Conservation (phyloP, 208 protist species). For the Leishmania amazonensis region DNA sequence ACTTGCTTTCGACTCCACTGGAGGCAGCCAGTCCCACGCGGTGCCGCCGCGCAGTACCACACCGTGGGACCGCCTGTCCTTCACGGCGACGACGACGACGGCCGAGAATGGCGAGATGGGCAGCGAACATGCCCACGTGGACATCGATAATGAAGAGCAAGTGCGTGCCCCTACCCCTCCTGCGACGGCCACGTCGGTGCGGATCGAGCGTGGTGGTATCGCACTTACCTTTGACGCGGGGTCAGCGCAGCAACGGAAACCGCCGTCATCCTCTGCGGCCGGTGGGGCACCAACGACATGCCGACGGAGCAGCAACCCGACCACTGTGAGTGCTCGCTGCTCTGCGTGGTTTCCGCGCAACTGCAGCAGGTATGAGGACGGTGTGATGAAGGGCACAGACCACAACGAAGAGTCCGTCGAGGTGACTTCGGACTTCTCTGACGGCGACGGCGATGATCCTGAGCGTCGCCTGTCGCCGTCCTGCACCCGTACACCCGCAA, state of each 20-base stretch:
- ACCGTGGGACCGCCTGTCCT: neutral
- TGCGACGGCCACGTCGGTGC: constrained; percentile 1
- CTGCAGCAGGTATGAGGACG: neutral
- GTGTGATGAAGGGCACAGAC: neutral
- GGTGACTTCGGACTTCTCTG: neutral
- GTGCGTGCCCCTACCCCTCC: neutral
- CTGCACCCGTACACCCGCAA: neutral
- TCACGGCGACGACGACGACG: neutral
- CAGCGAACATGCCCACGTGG: neutral
- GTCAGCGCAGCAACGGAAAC: neutral
- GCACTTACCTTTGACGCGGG: constrained; percentile 39
- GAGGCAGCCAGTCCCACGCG: neutral
- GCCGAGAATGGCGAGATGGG: neutral
- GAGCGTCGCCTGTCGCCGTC: neutral
- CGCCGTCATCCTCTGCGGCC: neutral
- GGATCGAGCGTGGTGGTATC: constrained; percentile 32
- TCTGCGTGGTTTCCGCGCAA: neutral
- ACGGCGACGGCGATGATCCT: neutral
- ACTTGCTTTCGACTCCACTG: neutral
- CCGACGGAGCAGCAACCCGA: neutral
- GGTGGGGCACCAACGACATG: neutral
- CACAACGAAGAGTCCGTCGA: neutral
- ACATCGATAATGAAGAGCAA: neutral
- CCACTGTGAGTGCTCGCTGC: neutral
- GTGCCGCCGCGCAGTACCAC: neutral